Evolutionary conservation across 164 flowering plant species (phyloP).

Genomic region (Annona squamosa): DNA sequence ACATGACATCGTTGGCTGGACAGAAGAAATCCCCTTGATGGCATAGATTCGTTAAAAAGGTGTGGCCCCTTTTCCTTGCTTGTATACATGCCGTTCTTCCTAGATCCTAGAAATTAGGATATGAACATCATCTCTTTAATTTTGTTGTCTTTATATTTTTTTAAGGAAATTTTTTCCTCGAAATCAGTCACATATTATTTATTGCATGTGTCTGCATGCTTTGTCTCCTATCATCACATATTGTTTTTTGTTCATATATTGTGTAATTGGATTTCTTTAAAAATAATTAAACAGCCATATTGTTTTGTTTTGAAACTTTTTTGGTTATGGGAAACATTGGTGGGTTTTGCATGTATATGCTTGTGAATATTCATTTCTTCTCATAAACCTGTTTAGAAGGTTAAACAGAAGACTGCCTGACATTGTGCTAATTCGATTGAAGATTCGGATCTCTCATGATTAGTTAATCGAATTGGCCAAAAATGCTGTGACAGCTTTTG

Average conservation of each 20-base stretch:
- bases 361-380: neutral
- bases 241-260: no score
- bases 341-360: neutral
- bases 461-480: neutral
- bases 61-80: neutral
- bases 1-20: slow-evolving; percentile 4
- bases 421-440: neutral
- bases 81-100: neutral
- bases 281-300: neutral
- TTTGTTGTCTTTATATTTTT: no score
- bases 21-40: slow-evolving; percentile 19
- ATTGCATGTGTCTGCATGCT: neutral
- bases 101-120: neutral
- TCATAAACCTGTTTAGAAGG: neutral
- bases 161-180: neutral
- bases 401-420: neutral
- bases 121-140: no score
- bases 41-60: neutral
- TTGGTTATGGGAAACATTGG: neutral
- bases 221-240: neutral
- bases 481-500: neutral
- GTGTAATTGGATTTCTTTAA: neutral
- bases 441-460: neutral
- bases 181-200: no score
- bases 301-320: neutral